phyloP scores from a whole-genome alignment of 306 rosid species.

The Fragaria iinumae region DNA sequence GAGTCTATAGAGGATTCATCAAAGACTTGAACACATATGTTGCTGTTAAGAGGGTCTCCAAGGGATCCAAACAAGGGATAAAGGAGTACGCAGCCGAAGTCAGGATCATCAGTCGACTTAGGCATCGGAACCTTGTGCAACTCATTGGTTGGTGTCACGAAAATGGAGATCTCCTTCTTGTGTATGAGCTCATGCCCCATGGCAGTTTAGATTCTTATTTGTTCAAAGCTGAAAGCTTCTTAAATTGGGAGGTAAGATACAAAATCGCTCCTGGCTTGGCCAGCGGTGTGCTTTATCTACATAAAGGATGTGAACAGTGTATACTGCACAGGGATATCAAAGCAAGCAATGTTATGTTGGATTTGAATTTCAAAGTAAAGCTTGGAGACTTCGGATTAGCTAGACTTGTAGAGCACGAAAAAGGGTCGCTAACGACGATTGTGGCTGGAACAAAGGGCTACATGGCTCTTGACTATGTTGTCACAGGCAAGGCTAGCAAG shows the following conservation, averaged over 20 bases:
- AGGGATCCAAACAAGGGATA: not conserved
- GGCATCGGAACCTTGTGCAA: not conserved
- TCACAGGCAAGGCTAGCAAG: not conserved
- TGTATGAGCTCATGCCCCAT: not conserved
- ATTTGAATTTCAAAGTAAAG: not conserved
- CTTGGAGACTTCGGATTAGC: not conserved
- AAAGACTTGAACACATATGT: not conserved
- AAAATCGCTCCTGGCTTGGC: constrained; percentile 11
- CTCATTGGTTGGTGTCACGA: constrained; percentile 7
- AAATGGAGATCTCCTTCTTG: not conserved
- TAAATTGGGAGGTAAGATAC: not conserved
- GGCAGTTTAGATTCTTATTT: not conserved
- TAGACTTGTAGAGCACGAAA: not conserved
- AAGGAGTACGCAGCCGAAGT: not conserved
- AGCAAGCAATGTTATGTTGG: not conserved
- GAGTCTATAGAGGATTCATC: not conserved
- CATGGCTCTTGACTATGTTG: not conserved
- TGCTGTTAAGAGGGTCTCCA: not conserved
- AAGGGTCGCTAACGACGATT: not conserved
- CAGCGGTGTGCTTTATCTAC: not conserved
- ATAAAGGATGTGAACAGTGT: not conserved
- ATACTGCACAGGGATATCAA: not conserved
- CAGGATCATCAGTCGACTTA: not conserved
- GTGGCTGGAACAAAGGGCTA: constrained; percentile 1
- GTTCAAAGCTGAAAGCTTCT: not conserved